These are phyloP conservation scores for Pichia kluyveri DNA, from an alignment of 805 yeast species.

Conservation along the genomic window DNA sequence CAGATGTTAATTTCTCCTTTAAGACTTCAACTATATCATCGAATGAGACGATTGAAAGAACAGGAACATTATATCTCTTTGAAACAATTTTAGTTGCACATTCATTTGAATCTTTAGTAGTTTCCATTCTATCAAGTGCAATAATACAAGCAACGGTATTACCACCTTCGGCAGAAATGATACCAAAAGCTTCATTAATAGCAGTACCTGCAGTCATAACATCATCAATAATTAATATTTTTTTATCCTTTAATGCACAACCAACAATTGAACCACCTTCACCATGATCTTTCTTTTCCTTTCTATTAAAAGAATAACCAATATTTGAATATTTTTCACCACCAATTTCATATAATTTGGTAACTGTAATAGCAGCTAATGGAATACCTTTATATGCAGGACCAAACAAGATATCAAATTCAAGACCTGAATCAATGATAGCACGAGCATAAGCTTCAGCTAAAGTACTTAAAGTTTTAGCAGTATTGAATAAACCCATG, in stretches of 20 bases:
- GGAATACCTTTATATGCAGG: constrained; percentile 99
- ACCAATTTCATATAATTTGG: constrained; percentile 84
- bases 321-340: constrained; percentile 65
- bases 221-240: constrained; percentile 83
- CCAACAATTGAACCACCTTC: constrained; percentile 97
- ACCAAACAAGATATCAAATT: constrained; percentile 88
- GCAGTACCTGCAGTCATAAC: constrained; percentile 99
- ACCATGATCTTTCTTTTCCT: constrained; percentile 95
- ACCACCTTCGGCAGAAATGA: constrained; percentile 65
- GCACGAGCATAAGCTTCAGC: constrained; percentile 88
- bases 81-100: constrained; percentile 81
- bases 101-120: constrained; percentile 52
- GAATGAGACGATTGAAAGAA: constrained; percentile 68
- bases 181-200: constrained; percentile 83
- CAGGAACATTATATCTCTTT: constrained; percentile 69
- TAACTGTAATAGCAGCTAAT: constrained; percentile 84
- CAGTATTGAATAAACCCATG: constrained; percentile 81
- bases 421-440: constrained; percentile 69
- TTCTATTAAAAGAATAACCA: constrained; percentile 92
- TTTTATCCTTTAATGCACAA: constrained; percentile 58
- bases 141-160: constrained; percentile 74
- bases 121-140: constrained; percentile 94
- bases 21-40: constrained; percentile 64
- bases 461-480: constrained; percentile 65
- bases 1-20: constrained; percentile 41